Evolutionary conservation across 345 rosid genomes (phyloP).

Genomic region (Cardamine resedifolia): DNA sequence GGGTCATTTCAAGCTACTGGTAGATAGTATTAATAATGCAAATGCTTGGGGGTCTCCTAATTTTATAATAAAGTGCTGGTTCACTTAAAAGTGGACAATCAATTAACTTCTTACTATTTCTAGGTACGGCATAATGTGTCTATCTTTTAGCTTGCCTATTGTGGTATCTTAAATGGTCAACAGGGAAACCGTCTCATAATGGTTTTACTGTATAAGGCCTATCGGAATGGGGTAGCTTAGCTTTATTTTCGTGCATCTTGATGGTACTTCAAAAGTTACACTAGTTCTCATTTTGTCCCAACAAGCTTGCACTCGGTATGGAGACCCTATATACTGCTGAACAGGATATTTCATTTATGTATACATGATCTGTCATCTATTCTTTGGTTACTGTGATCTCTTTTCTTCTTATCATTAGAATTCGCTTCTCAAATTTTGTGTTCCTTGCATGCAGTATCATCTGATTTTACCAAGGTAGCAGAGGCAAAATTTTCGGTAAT

Average conservation of each 20-base stretch:
- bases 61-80: conserved; percentile 5
- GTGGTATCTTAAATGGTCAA: not conserved
- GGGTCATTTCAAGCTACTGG: conserved; percentile 14
- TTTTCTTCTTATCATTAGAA: not conserved
- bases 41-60: conserved; percentile 22
- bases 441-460: conserved; percentile 69
- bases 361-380: conserved; percentile 18
- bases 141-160: not conserved
- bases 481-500: conserved; percentile 78
- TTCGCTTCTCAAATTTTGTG: conserved; percentile 29
- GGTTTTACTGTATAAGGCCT: too few relatives aligned
- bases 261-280: conserved; percentile 13
- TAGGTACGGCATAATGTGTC: not conserved
- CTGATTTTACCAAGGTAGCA: conserved; percentile 65
- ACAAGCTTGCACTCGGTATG: conserved; percentile 18
- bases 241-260: conserved; percentile 19
- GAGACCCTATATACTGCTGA: conserved; percentile 21
- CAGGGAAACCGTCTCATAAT: conserved; percentile 4
- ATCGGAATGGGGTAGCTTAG: not conserved
- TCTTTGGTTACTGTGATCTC: conserved; percentile 1
- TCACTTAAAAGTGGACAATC: not conserved
- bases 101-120: conserved; percentile 11
- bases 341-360: conserved; percentile 2
- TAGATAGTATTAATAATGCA: conserved; percentile 11
- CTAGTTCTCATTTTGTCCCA: conserved; percentile 14